These are phyloP conservation scores for Picea sitchensis DNA, from an alignment of 75 land plant genomes.

Conservation along the genomic window DNA sequence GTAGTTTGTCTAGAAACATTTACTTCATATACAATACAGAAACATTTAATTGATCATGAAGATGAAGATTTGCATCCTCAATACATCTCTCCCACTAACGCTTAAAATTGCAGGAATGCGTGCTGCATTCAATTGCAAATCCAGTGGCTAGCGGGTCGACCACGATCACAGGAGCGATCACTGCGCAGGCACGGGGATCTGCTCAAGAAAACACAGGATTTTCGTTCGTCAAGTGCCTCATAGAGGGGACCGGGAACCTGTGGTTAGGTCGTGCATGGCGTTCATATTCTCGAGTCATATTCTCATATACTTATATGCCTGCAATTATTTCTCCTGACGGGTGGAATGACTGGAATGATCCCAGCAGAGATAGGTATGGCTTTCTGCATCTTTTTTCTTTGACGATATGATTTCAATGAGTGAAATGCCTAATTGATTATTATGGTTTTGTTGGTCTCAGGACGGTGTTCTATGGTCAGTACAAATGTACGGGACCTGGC, in stretches of 20 bases:
- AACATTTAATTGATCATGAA: no score
- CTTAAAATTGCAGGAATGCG: constrained; percentile 51
- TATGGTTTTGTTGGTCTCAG: constrained; percentile 8
- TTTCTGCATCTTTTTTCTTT: background rate
- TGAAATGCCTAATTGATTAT: no score
- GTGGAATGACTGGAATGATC: constrained; percentile 75
- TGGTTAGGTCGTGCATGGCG: constrained; percentile 87
- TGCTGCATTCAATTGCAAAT: constrained; percentile 55
- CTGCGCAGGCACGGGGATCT: constrained; percentile 61
- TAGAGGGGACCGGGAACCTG: constrained; percentile 47
- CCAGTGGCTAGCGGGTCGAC: background rate
- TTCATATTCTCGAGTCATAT: constrained; percentile 59
- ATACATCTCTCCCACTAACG: no score
- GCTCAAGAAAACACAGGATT: constrained; percentile 53
- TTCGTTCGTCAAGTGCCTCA: constrained; percentile 56
- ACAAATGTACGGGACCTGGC: constrained; percentile 34
- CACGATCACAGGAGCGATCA: constrained; percentile 47
- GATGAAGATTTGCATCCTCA: no score
- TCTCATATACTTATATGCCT: constrained; percentile 52
- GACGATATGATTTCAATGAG: background rate
- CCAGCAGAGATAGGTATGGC: constrained; percentile 52
- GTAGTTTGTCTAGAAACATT: no score
- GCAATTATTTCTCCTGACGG: constrained; percentile 51
- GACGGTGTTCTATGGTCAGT: constrained; percentile 39
- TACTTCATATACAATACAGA: no score